phyloP scores from a whole-genome alignment of 169 alveolate species.

The Theileria sp. region DNA sequence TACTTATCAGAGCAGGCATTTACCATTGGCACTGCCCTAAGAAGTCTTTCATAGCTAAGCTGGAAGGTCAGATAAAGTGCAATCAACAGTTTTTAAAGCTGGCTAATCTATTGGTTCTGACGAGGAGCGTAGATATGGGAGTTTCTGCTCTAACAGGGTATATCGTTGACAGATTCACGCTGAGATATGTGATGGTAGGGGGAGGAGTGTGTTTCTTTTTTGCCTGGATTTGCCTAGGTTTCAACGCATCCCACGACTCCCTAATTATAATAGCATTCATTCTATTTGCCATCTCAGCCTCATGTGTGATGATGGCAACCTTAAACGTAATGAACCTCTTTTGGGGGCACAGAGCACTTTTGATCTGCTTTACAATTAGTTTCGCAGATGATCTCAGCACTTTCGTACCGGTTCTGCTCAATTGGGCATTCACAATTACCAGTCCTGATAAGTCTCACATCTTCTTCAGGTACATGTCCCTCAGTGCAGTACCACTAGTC shows the following conservation, averaged over 20 bases:
- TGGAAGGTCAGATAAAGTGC: conserved; percentile 5
- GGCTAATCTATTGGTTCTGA: background rate
- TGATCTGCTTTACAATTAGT: conserved; percentile 7
- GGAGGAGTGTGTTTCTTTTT: background rate
- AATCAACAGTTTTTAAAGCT: background rate
- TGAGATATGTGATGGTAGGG: conserved; percentile 1
- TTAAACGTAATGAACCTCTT: conserved; percentile 13
- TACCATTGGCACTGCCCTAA: conserved; percentile 11
- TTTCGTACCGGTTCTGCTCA: background rate
- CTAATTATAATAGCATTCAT: background rate
- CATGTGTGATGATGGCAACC: conserved; percentile 7
- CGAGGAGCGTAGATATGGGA: conserved; percentile 6
- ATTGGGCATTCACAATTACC: background rate
- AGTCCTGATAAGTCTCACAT: background rate
- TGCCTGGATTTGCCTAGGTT: background rate
- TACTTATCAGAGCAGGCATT: conserved; percentile 3
- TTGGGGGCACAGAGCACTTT: background rate
- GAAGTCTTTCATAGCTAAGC: background rate
- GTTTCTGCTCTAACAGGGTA: conserved; percentile 12
- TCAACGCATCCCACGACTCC: background rate
- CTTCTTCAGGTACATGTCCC: conserved; percentile 1
- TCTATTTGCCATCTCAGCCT: background rate
- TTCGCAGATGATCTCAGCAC: conserved; percentile 11
- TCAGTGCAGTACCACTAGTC: background rate
- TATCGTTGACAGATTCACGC: conserved; percentile 6